A percentile compares a stretch with the other conserved stretches of the same genome.
These are phyloP conservation scores for Daedalea quercina DNA, from an alignment of 768 basidiomycete genomes.

Conservation along the genomic window DNA sequence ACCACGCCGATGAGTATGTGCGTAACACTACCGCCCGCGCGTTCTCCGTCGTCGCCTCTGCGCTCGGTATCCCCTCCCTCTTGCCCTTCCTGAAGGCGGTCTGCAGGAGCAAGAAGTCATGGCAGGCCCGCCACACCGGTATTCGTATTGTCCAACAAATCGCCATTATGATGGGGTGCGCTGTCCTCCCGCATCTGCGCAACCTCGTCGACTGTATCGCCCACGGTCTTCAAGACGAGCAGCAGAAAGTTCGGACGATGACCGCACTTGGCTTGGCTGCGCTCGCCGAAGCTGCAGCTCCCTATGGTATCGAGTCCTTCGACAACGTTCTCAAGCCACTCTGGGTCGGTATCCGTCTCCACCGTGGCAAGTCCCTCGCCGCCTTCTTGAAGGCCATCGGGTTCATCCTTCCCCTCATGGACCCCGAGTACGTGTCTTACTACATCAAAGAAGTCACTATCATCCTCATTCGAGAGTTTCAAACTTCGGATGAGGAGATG, in stretches of 20 bases:
- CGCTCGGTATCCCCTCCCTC: constrained; percentile 94
- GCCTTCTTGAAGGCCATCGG: constrained; percentile 98
- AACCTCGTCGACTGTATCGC: constrained; percentile 97
- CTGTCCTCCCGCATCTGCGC: constrained; percentile 92
- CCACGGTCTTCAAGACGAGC: constrained; percentile 87
- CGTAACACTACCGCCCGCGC: constrained; percentile 98
- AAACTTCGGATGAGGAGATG: constrained; percentile 99
- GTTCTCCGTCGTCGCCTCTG: constrained; percentile 97
- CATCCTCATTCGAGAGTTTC: constrained; percentile 96
- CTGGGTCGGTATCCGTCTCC: constrained; percentile 90
- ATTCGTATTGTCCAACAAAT: constrained; percentile 99
- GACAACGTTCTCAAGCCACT: constrained; percentile 94
- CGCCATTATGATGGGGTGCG: constrained; percentile 99
- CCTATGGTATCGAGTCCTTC: constrained; percentile 99
- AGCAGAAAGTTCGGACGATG: constrained; percentile 96
- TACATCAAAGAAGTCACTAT: constrained; percentile 98
- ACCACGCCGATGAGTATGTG: constrained; percentile 98
- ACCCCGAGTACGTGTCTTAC: constrained; percentile 98
- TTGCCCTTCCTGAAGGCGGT: constrained; percentile 98
- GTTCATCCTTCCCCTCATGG: constrained; percentile 99
- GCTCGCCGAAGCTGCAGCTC: constrained; percentile 93
- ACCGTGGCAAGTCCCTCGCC: constrained; percentile 91
- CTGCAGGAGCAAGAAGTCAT: constrained; percentile 97
- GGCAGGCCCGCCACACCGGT: constrained; percentile 99
- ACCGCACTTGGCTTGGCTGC: constrained; percentile 89